Evolutionary conservation across 2,329 filamentous ascomycete species (phyloP).

Genomic region (Emmonsiellopsis sp.): DNA sequence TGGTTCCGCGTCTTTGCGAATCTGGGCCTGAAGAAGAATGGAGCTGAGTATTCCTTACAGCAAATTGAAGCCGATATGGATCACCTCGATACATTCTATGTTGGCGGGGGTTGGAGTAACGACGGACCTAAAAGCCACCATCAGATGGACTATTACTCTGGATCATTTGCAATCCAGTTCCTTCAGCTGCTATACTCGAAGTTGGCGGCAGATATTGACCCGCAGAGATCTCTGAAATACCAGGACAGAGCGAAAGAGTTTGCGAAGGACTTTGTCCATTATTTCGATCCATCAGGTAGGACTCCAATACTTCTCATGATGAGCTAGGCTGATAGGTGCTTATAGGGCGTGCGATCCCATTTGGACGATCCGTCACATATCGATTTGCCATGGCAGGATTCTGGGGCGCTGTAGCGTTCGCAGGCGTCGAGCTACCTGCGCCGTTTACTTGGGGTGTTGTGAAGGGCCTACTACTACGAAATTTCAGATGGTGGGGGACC

Average conservation of each 20-base stretch:
- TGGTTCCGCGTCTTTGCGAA: conserved; percentile 84
- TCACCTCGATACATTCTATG: conserved; percentile 70
- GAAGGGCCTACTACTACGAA: conserved; percentile 63
- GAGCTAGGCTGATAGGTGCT: background rate
- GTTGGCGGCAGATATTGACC: conserved; percentile 56
- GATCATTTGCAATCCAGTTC: conserved; percentile 73
- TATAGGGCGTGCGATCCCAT: conserved; percentile 57
- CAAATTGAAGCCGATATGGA: conserved; percentile 65
- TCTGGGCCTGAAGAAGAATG: conserved; percentile 65
- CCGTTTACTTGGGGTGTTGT: conserved; percentile 71
- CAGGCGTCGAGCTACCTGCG: conserved; percentile 60
- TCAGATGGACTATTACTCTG: conserved; percentile 80
- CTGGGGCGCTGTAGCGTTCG: conserved; percentile 69
- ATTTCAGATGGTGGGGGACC: conserved; percentile 71
- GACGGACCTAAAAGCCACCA: conserved; percentile 70
- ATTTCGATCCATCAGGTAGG: conserved; percentile 59
- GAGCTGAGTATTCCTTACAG: conserved; percentile 59
- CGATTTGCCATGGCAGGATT: conserved; percentile 81
- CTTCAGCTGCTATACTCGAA: conserved; percentile 69
- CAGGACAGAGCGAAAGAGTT: conserved; percentile 56
- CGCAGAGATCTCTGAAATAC: conserved; percentile 58
- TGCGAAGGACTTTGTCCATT: conserved; percentile 64
- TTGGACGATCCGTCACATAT: conserved; percentile 69
- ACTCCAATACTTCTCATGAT: background rate
- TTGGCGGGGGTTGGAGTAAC: conserved; percentile 74